Conservation (phyloP, 805 yeast species). For the Candida odintsovae region DNA sequence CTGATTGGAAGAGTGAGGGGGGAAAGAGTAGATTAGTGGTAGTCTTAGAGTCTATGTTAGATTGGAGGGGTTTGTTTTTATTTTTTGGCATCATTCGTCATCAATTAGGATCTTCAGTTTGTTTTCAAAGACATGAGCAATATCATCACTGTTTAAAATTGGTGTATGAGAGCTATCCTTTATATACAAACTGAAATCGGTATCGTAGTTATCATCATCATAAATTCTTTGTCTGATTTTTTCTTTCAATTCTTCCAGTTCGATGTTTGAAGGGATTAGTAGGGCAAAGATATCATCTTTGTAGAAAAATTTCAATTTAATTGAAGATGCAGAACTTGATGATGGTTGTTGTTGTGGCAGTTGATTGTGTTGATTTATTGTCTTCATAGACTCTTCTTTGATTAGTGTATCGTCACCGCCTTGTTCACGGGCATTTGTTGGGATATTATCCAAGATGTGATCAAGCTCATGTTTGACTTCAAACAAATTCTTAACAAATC, state of each 20-base stretch:
- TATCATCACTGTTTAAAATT: slow-evolving; percentile 28
- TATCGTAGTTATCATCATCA: slow-evolving; percentile 19
- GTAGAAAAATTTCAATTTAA: slow-evolving; percentile 68
- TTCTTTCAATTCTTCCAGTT: slow-evolving; percentile 42
- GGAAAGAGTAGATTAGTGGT: too few relatives aligned
- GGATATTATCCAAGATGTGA: slow-evolving; percentile 13
- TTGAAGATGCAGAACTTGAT: slow-evolving; percentile 18
- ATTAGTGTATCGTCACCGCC: slow-evolving; percentile 25
- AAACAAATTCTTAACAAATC: slow-evolving; percentile 66
- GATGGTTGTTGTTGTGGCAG: slow-evolving; percentile 2
- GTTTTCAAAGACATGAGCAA: slow-evolving; percentile 27
- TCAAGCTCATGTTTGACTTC: slow-evolving; percentile 40
- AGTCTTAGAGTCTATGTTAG: neutral
- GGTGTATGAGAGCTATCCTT: slow-evolving; percentile 27
- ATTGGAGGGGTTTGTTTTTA: neutral
- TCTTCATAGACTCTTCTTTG: slow-evolving; percentile 20
- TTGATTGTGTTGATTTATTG: slow-evolving; percentile 8
- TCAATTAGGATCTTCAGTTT: slow-evolving; percentile 33
- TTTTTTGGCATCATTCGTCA: slow-evolving; percentile 18
- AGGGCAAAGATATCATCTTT: slow-evolving; percentile 80
- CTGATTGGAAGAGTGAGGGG: too few relatives aligned
- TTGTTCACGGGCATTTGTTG: slow-evolving; percentile 6
- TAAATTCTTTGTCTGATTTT: slow-evolving; percentile 50
- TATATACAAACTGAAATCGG: slow-evolving; percentile 29
- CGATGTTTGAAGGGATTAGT: slow-evolving; percentile 42